Percentiles rank a stretch among this genome's conserved stretches.
Evolutionary conservation across 163 green algal genomes (phyloP).

Genomic region (Prototheca wickerhamii): DNA sequence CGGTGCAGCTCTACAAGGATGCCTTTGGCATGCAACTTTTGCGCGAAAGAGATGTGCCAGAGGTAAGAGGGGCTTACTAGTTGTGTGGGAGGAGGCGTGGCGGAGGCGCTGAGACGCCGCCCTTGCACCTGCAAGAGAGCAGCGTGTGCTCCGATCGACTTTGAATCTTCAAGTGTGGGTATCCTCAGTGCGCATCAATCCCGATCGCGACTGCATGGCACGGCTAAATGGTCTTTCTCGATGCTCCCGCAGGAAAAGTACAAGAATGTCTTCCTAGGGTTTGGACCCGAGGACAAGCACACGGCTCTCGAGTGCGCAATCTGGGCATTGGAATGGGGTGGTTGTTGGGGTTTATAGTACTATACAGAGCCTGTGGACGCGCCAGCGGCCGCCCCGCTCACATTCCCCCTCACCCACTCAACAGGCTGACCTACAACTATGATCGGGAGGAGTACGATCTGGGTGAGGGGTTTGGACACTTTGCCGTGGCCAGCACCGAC

Average conservation of each 20-base stretch:
- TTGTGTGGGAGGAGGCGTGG: no score
- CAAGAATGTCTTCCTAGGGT: slow-evolving; percentile 78
- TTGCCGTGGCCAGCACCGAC: slow-evolving; percentile 68
- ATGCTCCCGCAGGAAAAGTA: slow-evolving; percentile 56
- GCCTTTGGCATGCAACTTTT: slow-evolving; percentile 69
- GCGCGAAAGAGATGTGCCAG: slow-evolving; percentile 57
- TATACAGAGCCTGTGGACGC: not conserved
- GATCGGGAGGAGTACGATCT: slow-evolving; percentile 62
- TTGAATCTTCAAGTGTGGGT: no score
- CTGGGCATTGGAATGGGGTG: not conserved
- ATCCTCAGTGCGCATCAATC: not conserved
- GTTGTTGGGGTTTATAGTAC: not conserved
- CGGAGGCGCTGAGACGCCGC: no score
- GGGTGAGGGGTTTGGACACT: slow-evolving; percentile 82
- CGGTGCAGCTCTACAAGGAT: slow-evolving; percentile 64
- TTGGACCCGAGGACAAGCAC: slow-evolving; percentile 61
- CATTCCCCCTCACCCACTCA: not conserved
- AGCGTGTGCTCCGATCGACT: no score
- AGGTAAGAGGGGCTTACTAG: slow-evolving; percentile 20
- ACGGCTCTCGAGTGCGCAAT: slow-evolving; percentile 66
- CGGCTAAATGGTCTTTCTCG: not conserved
- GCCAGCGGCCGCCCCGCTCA: no score
- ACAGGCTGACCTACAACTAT: slow-evolving; percentile 77
- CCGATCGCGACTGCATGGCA: not conserved
- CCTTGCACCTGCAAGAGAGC: no score